Conservation (phyloP, 2,329 filamentous ascomycete genomes). For the Cryphonectria japonica region DNA sequence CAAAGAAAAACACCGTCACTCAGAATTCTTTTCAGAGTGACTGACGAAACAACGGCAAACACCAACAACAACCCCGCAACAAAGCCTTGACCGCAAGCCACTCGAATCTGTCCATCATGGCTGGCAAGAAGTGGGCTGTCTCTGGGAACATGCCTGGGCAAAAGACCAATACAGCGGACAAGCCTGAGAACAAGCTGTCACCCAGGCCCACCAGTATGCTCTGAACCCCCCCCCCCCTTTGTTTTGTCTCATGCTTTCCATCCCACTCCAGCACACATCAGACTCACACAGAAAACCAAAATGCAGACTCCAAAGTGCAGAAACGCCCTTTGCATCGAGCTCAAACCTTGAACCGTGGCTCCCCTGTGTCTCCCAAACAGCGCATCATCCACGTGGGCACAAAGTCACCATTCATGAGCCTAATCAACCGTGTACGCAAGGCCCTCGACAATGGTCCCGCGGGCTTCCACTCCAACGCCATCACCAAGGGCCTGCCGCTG, state of each 20-base stretch:
- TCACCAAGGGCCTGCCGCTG: slow-evolving; percentile 49
- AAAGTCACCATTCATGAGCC: slow-evolving; percentile 68
- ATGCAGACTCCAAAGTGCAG: slow-evolving; percentile 51
- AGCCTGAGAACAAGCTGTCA: slow-evolving; percentile 40
- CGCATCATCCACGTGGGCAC: slow-evolving; percentile 66
- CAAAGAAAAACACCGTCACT: neutral
- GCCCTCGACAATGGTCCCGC: slow-evolving; percentile 60
- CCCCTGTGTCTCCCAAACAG: slow-evolving; percentile 28
- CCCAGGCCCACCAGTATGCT: slow-evolving; percentile 39
- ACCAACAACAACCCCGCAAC: neutral
- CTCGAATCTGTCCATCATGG: neutral
- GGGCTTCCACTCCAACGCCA: slow-evolving; percentile 48
- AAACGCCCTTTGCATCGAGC: slow-evolving; percentile 52
- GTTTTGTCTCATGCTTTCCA: neutral
- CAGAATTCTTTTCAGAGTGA: neutral
- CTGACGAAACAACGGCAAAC: neutral
- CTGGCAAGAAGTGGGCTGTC: neutral
- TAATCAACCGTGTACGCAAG: slow-evolving; percentile 67
- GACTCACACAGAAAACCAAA: neutral
- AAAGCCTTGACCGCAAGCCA: too few relatives aligned
- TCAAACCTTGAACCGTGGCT: slow-evolving; percentile 36
- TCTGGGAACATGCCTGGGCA: neutral
- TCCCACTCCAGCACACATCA: neutral
- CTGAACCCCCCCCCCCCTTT: neutral
- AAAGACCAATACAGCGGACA: slow-evolving; percentile 18